Evolutionary conservation across 2,329 filamentous ascomycete genomes (phyloP).

Genomic region (Ascocoryne sarcoides): DNA sequence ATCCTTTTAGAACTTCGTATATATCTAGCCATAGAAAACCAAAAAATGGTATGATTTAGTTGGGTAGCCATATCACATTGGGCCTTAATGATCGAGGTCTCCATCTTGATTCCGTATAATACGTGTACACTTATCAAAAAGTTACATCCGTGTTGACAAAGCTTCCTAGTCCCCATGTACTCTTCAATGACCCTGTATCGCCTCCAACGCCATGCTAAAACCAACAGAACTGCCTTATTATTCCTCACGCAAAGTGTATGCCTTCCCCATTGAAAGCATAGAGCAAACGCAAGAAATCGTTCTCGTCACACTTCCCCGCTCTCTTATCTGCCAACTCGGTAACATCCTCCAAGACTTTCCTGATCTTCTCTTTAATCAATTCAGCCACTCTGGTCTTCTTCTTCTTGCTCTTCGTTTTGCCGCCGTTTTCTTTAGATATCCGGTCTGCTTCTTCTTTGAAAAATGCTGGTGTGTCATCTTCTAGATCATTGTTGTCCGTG

Average conservation of each 20-base stretch:
- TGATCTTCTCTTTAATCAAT: constrained; percentile 78
- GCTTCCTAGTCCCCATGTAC: too few relatives aligned
- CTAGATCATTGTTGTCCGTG: constrained; percentile 42
- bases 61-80: too few relatives aligned
- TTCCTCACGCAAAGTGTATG: constrained; percentile 63
- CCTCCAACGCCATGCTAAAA: not conserved
- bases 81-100: too few relatives aligned
- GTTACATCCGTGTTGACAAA: too few relatives aligned
- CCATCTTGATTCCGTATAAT: too few relatives aligned
- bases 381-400: constrained; percentile 73
- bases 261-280: constrained; percentile 82
- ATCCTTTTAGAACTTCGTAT: too few relatives aligned
- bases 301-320: constrained; percentile 81
- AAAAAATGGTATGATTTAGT: too few relatives aligned
- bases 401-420: constrained; percentile 59
- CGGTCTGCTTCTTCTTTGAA: constrained; percentile 55
- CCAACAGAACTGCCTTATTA: not conserved
- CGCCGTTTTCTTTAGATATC: constrained; percentile 30
- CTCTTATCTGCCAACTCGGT: constrained; percentile 75
- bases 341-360: constrained; percentile 71
- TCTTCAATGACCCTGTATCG: too few relatives aligned
- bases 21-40: too few relatives aligned
- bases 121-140: too few relatives aligned
- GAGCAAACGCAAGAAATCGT: constrained; percentile 77
- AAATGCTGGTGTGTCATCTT: constrained; percentile 70